Conservation (phyloP, 1,139 yeast genomes). For the Diutina ranongensis region DNA sequence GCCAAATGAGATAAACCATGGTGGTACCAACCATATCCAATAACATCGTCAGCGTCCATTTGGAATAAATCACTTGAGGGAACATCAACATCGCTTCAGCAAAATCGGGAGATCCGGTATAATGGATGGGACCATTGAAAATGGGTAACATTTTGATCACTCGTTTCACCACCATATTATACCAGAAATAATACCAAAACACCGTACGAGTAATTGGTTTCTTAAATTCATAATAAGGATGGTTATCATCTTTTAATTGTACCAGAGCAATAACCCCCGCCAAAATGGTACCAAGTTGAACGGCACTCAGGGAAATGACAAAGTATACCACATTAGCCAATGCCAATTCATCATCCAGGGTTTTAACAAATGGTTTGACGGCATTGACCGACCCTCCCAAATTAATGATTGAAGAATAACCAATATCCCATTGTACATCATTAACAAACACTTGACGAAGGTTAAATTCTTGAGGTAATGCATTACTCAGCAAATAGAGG, state of each 20-base stretch:
- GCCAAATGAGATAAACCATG: neutral
- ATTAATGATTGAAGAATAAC: neutral
- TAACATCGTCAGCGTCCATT: neutral
- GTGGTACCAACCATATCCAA: neutral
- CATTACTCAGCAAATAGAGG: neutral
- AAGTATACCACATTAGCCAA: neutral
- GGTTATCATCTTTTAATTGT: neutral
- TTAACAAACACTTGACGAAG: neutral
- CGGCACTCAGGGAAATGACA: neutral
- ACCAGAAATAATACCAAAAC: neutral
- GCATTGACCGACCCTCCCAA: neutral
- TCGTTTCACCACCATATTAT: neutral
- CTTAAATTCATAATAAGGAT: neutral
- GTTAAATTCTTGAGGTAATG: slow-evolving; percentile 2
- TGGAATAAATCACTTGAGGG: neutral
- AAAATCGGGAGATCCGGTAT: neutral
- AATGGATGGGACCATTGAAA: neutral
- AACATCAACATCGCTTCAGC: neutral
- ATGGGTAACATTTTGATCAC: neutral
- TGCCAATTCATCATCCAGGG: neutral
- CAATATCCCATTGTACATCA: neutral
- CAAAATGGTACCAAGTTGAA: neutral
- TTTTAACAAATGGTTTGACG: neutral
- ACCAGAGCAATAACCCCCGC: neutral
- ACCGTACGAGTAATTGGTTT: neutral